Base-by-base conservation (phyloP, 2,329 filamentous ascomycete species). In the Lojkania enalia region DNA sequence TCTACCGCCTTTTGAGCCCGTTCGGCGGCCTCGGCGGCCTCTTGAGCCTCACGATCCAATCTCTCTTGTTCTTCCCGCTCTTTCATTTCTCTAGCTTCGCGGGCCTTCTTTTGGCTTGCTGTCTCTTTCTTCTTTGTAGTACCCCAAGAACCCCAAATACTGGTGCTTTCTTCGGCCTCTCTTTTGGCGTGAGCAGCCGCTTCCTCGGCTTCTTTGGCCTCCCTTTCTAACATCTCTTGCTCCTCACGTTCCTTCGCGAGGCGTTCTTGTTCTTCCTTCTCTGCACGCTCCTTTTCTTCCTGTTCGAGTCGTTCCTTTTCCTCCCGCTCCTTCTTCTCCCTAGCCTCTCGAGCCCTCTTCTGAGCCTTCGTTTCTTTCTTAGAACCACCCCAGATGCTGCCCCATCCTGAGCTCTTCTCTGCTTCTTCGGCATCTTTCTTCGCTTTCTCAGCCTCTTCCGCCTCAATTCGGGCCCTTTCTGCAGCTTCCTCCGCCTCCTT, bases 181-280 rank as follows among this genome's bases (percentile, higher is more conserved):
- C 23, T 23, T 19, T 32, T 29, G 20, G 39, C 35, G 7, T 43
- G 32, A 23, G 30, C 36, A 39, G 41, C 46, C 40, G 42, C 44
- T 35, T 48, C 42, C 37, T 38, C 48, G 46, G 54, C 47, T 20
- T 65, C 51, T 75, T 46, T 38, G 16, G 46, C 73, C 15, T 61
- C 66, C 53, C 74, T 74, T 15, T 70, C 70, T 53, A 70, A 71
- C 51, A 74, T 71, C 19, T 49, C 46, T n/a, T 47, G 40, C 20
- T 45, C 47, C 16, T 35, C 39, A 7, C 33, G 15, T 30, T 51
- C 48, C 18, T 33, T 36, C 21, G 39, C 44, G 9, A 51, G 36
- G 6, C 48, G 44, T 11, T 51, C 48, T n/a, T 52, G 39, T 46
- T 52, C 47, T 35, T 45, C 49, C 35, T 35, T 40, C 33, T 51